Evolutionary conservation across 805 yeast genomes (phyloP).

Genomic region (Kuraishia molischiana): DNA sequence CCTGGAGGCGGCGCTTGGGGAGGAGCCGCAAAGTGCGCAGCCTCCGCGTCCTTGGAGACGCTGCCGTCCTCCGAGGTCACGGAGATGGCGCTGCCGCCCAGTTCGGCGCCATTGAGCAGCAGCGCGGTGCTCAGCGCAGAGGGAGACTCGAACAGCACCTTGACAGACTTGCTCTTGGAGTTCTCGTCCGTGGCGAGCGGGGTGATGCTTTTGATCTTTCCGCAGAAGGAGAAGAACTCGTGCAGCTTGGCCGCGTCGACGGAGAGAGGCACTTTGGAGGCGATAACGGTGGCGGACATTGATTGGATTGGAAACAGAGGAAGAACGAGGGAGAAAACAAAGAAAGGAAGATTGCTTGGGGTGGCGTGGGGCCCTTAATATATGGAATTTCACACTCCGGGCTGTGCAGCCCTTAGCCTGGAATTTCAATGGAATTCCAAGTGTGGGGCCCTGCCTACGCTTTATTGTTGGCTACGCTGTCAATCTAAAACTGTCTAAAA

Average conservation of each 20-base stretch:
- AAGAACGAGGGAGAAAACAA: background rate
- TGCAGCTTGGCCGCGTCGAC: slow-evolving; percentile 41
- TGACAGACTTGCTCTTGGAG: slow-evolving; percentile 27
- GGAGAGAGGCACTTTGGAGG: slow-evolving; percentile 42
- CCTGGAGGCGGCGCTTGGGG: slow-evolving; percentile 8
- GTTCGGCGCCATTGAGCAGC: slow-evolving; percentile 63
- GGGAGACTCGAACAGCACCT: slow-evolving; percentile 43
- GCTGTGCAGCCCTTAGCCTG: too few species aligned
- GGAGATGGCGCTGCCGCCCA: slow-evolving; percentile 45
- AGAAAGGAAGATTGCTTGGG: too few species aligned
- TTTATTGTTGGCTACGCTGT: too few species aligned
- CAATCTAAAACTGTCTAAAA: too few species aligned
- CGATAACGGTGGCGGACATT: slow-evolving; percentile 28
- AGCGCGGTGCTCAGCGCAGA: slow-evolving; percentile 66
- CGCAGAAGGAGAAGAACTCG: slow-evolving; percentile 72
- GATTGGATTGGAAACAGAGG: background rate
- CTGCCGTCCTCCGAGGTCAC: slow-evolving; percentile 19
- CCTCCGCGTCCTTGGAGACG: background rate
- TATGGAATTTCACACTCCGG: too few species aligned
- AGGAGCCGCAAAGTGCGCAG: slow-evolving; percentile 5
- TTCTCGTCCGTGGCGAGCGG: slow-evolving; percentile 18
- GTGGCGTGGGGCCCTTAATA: too few species aligned
- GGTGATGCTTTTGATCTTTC: slow-evolving; percentile 32
- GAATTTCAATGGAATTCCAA: too few species aligned
- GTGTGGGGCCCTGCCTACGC: too few species aligned